phyloP scores from a whole-genome alignment of 129 eudicot species.

The Pulicaria dysenterica region DNA sequence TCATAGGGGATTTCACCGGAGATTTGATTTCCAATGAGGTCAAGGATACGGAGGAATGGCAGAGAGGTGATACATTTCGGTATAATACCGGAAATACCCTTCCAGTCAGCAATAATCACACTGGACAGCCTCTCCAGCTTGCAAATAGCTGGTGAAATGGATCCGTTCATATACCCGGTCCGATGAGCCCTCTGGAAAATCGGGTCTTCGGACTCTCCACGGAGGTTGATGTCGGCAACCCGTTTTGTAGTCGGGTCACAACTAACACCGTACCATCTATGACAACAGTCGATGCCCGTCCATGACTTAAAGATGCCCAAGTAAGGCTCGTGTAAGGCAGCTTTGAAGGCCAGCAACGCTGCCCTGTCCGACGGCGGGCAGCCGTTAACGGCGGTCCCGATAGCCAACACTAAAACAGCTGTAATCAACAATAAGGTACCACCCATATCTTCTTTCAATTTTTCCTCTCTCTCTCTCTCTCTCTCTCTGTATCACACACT shows the following conservation, averaged over 20 bases:
- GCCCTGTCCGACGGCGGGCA: constrained; percentile 76
- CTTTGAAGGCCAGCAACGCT: constrained; percentile 65
- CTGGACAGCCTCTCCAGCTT: constrained; percentile 61
- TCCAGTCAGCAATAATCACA: constrained; percentile 87
- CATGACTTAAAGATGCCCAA: constrained; percentile 80
- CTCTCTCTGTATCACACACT: not conserved
- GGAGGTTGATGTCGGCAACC: constrained; percentile 88
- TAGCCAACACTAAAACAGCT: constrained; percentile 30
- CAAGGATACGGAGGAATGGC: constrained; percentile 65
- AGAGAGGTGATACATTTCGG: constrained; percentile 63
- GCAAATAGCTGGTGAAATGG: constrained; percentile 80
- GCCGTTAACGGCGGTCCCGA: constrained; percentile 37
- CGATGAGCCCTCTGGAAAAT: constrained; percentile 63
- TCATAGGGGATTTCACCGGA: constrained; percentile 66
- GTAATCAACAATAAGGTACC: constrained; percentile 24
- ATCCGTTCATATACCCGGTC: constrained; percentile 86
- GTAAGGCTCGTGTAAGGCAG: constrained; percentile 68
- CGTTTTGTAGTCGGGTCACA: constrained; percentile 68
- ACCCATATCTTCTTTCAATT: constrained; percentile 26
- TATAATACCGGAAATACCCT: constrained; percentile 81
- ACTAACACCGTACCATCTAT: constrained; percentile 82
- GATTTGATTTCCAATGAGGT: constrained; percentile 71
- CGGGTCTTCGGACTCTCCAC: constrained; percentile 94
- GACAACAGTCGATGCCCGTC: constrained; percentile 82
- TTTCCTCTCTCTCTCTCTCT: constrained; percentile 11